A percentile compares a stretch with the other conserved stretches of the same genome.
Evolutionary conservation across 768 basidiomycete species (phyloP).

Genomic region (Melanogaster broomeanus): DNA sequence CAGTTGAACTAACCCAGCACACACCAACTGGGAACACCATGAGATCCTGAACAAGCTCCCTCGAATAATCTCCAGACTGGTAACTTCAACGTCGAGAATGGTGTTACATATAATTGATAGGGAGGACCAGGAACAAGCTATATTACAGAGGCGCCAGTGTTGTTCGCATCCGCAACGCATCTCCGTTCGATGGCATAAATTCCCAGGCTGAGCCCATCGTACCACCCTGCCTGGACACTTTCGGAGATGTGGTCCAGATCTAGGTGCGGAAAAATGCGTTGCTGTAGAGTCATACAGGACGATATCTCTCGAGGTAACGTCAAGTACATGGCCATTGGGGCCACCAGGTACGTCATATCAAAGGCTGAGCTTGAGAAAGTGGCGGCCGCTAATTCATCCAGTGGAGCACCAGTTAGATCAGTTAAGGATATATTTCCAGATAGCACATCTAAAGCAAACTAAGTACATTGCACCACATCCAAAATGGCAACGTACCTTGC

Average conservation of each 20-base stretch:
- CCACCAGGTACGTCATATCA: constrained; percentile 27
- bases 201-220: constrained; percentile 34
- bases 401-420: constrained; percentile 33
- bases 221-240: constrained; percentile 27
- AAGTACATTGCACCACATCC: neutral
- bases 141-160: neutral
- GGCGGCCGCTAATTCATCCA: constrained; percentile 13
- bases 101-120: neutral
- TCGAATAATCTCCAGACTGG: too few relatives aligned
- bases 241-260: constrained; percentile 40
- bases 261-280: constrained; percentile 37
- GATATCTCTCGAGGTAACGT: constrained; percentile 15
- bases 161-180: constrained; percentile 6
- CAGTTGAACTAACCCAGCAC: neutral
- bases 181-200: constrained; percentile 26
- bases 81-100: neutral
- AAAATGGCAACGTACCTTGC: constrained; percentile 17
- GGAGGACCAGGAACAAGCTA: neutral
- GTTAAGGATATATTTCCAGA: constrained; percentile 20
- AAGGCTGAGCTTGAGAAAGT: constrained; percentile 13
- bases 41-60: too few relatives aligned
- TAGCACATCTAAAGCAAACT: constrained; percentile 20
- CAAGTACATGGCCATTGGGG: constrained; percentile 29
- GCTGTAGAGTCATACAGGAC: constrained; percentile 25
- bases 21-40: too few relatives aligned